These are phyloP conservation scores for Penicillium herquei DNA, from an alignment of 495 filamentous ascomycete species.

Conservation along the genomic window DNA sequence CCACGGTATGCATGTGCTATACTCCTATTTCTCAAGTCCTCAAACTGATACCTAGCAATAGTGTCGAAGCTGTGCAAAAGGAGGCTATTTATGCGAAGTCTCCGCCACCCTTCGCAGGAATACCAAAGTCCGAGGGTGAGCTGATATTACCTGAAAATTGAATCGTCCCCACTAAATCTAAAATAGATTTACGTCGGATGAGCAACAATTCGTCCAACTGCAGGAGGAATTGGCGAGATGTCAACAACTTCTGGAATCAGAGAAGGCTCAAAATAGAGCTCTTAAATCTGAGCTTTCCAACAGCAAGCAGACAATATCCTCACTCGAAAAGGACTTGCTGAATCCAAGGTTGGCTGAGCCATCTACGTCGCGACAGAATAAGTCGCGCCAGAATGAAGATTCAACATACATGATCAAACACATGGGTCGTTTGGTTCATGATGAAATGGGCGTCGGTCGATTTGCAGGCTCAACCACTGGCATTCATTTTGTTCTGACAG, in stretches of 20 bases:
- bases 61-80: constrained; percentile 9
- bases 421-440: constrained; percentile 14
- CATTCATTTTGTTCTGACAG: constrained; percentile 11
- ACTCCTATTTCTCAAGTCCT: neutral
- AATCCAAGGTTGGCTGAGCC: neutral
- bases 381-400: neutral
- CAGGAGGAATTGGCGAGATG: constrained; percentile 4
- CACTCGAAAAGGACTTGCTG: neutral
- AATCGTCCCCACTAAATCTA: neutral
- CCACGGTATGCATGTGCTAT: constrained; percentile 7
- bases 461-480: constrained; percentile 19
- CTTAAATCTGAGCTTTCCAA: neutral
- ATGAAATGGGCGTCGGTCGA: constrained; percentile 1
- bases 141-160: neutral
- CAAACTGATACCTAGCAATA: neutral
- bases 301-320: neutral
- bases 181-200: constrained; percentile 1
- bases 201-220: constrained; percentile 5
- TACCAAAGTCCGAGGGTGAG: constrained; percentile 14
- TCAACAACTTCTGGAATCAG: constrained; percentile 2
- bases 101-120: constrained; percentile 8
- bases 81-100: constrained; percentile 6
- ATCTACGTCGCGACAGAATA: neutral
- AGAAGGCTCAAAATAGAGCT: constrained; percentile 1
- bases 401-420: constrained; percentile 12